Conservation (phyloP, 352 stramenopile genomes). For the Phytophthora sp. region DNA sequence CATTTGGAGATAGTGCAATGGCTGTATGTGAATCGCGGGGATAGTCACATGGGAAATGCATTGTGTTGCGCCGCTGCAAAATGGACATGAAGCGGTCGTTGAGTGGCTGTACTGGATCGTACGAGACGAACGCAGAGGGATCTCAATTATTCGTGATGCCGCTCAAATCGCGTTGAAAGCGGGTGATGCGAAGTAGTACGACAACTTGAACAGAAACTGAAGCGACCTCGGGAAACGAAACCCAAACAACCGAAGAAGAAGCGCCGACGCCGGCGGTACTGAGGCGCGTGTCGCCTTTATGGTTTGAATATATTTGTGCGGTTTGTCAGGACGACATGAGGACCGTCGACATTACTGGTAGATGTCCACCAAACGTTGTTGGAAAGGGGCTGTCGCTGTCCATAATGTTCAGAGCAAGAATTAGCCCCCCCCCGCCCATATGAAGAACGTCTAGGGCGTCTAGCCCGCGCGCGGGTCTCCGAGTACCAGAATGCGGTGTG, state of each 20-base stretch:
- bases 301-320: not conserved
- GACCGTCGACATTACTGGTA: too few relatives aligned
- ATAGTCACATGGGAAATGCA: conserved; percentile 16
- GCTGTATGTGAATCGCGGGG: conserved; percentile 20
- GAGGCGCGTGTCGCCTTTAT: not conserved
- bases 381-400: too few relatives aligned
- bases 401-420: too few relatives aligned
- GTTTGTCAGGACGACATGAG: too few relatives aligned
- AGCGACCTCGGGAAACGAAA: conserved; percentile 14
- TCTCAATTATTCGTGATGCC: conserved; percentile 15
- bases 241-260: conserved; percentile 6
- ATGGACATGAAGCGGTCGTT: conserved; percentile 12
- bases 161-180: conserved; percentile 20
- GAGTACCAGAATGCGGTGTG: too few relatives aligned
- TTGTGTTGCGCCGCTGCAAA: conserved; percentile 22
- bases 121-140: conserved; percentile 21
- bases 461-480: too few relatives aligned
- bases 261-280: conserved; percentile 13
- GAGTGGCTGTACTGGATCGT: conserved; percentile 32
- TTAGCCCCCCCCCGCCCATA: too few relatives aligned
- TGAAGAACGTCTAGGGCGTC: too few relatives aligned
- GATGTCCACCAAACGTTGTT: too few relatives aligned
- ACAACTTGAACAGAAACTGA: conserved; percentile 15
- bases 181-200: conserved; percentile 4
- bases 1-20: conserved; percentile 23